phyloP scores from a whole-genome alignment of 768 basidiomycete genomes.

The Pulveroboletus sp. region DNA sequence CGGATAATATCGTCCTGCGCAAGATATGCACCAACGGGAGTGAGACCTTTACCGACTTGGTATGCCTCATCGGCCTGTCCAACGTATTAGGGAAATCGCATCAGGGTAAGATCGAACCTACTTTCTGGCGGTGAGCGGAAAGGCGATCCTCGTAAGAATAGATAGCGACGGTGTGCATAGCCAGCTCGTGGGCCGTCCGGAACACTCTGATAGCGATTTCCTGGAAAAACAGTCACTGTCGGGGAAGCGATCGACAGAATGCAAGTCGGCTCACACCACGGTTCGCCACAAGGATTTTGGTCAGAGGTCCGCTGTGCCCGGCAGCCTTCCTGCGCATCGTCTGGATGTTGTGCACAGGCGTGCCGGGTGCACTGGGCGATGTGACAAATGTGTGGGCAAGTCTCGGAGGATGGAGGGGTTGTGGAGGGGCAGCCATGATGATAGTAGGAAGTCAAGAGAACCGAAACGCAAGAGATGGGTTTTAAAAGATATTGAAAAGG shows the following conservation, averaged over 20 bases:
- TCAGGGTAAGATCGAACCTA: conserved; percentile 40
- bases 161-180: conserved; percentile 99
- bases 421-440: conserved; percentile 29
- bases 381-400: conserved; percentile 69
- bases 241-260: conserved; percentile 7
- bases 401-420: conserved; percentile 66
- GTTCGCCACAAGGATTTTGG: conserved; percentile 91
- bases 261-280: conserved; percentile 65
- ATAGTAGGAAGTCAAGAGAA: conserved; percentile 11
- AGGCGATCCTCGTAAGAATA: conserved; percentile 97
- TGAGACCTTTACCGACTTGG: conserved; percentile 93
- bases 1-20: conserved; percentile 97
- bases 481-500: conserved; percentile 8
- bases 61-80: conserved; percentile 94
- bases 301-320: conserved; percentile 85
- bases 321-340: conserved; percentile 89
- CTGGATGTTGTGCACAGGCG: conserved; percentile 87
- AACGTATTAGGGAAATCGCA: conserved; percentile 17
- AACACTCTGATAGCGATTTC: conserved; percentile 99
- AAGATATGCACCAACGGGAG: conserved; percentile 96
- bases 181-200: conserved; percentile 96
- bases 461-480: not conserved
- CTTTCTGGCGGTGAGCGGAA: conserved; percentile 97
- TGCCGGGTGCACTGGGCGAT: conserved; percentile 77
- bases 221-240: conserved; percentile 36